Evolutionary conservation across 108 stramenopile genomes (phyloP), one percentile per base, ranked within the genome.

Genomic region (Nitzschia sp.): DNA sequence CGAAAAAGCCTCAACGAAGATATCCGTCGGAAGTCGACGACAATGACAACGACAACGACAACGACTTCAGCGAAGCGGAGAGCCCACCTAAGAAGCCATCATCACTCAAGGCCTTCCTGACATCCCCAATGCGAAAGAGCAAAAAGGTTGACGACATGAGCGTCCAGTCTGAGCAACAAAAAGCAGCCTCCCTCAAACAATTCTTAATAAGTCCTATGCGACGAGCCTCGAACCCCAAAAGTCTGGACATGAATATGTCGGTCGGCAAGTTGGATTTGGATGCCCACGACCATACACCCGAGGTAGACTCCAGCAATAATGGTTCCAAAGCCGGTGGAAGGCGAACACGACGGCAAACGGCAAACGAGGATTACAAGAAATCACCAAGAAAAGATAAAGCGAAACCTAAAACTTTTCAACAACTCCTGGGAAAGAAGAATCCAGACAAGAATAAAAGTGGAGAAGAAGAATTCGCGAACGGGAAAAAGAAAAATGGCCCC

Each of bases 331-430:
- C 9, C 38, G 13, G 38, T 13, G 13, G 38, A 9, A 4, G 16
- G 4, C 9, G 48, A 21, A 21, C 16, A 50, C 9, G 48, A 50
- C 48, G 48, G 4, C 48, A 50, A 50, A 13, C 38, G 6, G 38
- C 6, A 9, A 41, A 41, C 6, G 38, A 41, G 9, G 38, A n/a
- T n/a, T n/a, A 41, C 6, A 13, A 41, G 6, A 41, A 13, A 9
- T 41, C 38, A 8, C 5, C 48, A 5, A 50, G 19, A n/a, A 50
- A 23, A 2, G 38, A 61, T 41, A n/a, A n/a, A n/a, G n/a, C n/a
- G n/a, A 61, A 61, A 27, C 35, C 60, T 22, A 61, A 61, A 34
- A 25, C 60, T 5, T 61, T 61, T 25, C 41, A 61, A 22, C 60
- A 61, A 9, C 33, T 61, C n/a, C 45, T 61, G 60, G 60, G 41